phyloP scores from a whole-genome alignment of 2,329 filamentous ascomycete genomes.

The Ophiostoma triangulosporum region DNA sequence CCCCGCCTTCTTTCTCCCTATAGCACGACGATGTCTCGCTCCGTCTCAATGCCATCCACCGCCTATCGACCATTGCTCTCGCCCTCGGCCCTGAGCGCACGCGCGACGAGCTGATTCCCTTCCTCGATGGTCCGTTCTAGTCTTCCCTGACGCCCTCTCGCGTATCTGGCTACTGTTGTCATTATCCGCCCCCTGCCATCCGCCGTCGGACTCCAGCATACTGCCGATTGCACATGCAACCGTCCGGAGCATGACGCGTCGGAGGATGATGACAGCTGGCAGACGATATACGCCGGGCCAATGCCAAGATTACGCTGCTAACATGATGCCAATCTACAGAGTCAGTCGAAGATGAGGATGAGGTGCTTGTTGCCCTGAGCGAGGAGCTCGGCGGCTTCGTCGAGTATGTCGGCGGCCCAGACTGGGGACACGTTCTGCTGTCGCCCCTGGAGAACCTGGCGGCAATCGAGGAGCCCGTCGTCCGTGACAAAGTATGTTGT shows the following conservation, averaged over 20 bases:
- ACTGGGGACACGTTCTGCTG: constrained; percentile 89
- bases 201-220: background rate
- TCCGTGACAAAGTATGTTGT: constrained; percentile 76
- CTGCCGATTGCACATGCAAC: background rate
- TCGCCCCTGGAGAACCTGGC: constrained; percentile 96
- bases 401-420: constrained; percentile 90
- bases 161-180: background rate
- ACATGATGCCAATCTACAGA: constrained; percentile 39
- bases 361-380: constrained; percentile 91
- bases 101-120: constrained; percentile 95
- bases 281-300: no score
- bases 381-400: constrained; percentile 95
- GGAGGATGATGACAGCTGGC: background rate
- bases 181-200: background rate
- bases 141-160: constrained; percentile 8
- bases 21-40: constrained; percentile 98
- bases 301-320: no score
- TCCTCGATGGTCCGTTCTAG: constrained; percentile 73
- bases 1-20: constrained; percentile 2
- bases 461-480: constrained; percentile 94
- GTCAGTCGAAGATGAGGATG: constrained; percentile 97
- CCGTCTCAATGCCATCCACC: constrained; percentile 95
- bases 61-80: constrained; percentile 93
- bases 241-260: background rate
- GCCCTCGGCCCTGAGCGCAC: constrained; percentile 92